These are phyloP conservation scores for Flaveria ramosissima DNA, from an alignment of 129 eudicot species.

Conservation along the genomic window DNA sequence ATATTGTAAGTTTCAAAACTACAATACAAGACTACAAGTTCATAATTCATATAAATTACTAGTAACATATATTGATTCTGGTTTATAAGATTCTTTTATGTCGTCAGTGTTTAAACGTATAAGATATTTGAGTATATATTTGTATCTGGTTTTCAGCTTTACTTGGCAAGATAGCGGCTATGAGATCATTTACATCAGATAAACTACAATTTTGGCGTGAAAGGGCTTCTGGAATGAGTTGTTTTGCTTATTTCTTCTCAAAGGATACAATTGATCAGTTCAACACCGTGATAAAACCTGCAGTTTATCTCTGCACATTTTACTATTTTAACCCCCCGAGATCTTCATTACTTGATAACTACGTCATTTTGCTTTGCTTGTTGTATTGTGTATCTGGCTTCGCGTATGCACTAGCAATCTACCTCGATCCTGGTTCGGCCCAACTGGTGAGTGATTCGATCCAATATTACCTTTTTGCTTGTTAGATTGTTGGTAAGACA, in stretches of 20 bases:
- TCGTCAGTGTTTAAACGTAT: not conserved
- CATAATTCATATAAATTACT: too few species aligned
- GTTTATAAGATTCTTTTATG: not conserved
- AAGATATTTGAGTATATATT: not conserved
- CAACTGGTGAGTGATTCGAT: constrained; percentile 60
- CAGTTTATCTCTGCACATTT: constrained; percentile 87
- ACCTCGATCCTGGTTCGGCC: constrained; percentile 86
- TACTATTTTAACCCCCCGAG: constrained; percentile 94
- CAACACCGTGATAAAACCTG: constrained; percentile 80
- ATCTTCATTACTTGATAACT: constrained; percentile 75
- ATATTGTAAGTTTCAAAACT: constrained; percentile 67
- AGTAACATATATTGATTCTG: not conserved
- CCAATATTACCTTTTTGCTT: not conserved
- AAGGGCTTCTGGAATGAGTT: constrained; percentile 97
- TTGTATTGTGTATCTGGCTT: constrained; percentile 92
- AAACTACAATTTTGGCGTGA: constrained; percentile 95
- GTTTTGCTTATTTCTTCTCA: constrained; percentile 85
- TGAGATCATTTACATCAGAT: constrained; percentile 89
- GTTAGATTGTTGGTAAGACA: not conserved
- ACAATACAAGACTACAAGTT: too few species aligned
- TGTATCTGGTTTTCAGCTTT: constrained; percentile 65
- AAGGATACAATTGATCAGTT: constrained; percentile 93
- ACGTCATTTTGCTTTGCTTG: constrained; percentile 71
- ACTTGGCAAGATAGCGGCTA: constrained; percentile 75
- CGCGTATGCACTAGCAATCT: constrained; percentile 90